Evolutionary conservation across 768 basidiomycete species (phyloP), one percentile per base, ranked within the genome.

Genomic region (Suillus subalutaceus): DNA sequence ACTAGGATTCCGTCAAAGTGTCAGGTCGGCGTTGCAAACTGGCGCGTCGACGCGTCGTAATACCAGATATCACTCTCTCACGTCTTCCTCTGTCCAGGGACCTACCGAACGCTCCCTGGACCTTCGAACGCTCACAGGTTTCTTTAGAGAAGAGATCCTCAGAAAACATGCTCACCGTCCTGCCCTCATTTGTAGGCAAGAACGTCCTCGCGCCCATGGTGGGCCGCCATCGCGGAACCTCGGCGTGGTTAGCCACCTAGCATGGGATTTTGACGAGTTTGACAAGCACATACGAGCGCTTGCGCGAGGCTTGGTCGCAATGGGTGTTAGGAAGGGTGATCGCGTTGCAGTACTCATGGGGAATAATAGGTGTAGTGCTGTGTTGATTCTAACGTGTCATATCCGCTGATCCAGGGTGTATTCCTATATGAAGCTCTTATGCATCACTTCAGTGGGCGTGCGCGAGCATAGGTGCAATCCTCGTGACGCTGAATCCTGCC

Each of bases 361-460:
- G 6, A 95, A 94, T 67, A 91, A 86, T 66, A 94, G 93, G 93
- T 91, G 68, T 43, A 1, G 79, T 68, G 62, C 4, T 35, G 32
- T 48, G 16, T 8, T 35, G 26, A n/a, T 46, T 37, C 37, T 65
- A 56, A 44, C 20, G 9, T 23, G 57, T 16, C 15, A 23, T 15
- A 38, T 37, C 8, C 7, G 15, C 57, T 59, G 1, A 59, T 40
- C 8, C 23, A 59, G 23, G 12, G 15, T 9, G 12, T 20, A 15
- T 61, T 52, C 30, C 8, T 58, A 38, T 64, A 53, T 67, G 38
- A 67, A 93, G 92, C 72, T 82, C 91, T 20, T 95, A 95, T 73
- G 92, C 92, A 0, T 82, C 85, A 79, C 78, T 94, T 30, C 93
- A 95, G 70, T 94, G 92, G 93, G 93, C 93, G 4, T 91, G 90